Percentiles rank a stretch among this genome's conserved stretches.
These are phyloP conservation scores for Phyllosticta citriasiana DNA, from an alignment of 2,329 filamentous ascomycete genomes.

Conservation along the genomic window DNA sequence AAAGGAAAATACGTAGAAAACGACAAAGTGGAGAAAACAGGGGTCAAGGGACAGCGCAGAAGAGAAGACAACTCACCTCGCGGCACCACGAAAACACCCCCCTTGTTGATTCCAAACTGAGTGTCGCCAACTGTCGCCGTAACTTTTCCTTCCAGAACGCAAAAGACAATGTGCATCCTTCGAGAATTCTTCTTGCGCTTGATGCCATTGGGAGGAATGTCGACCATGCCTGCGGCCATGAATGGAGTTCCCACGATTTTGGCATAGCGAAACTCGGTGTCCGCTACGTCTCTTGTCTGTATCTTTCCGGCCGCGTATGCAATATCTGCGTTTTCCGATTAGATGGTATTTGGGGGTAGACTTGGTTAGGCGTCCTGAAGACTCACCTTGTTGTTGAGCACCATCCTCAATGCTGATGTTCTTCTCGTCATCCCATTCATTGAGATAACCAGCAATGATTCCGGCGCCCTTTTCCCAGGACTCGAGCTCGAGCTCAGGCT, in stretches of 20 bases:
- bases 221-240: constrained; percentile 82
- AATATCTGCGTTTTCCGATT: constrained; percentile 36
- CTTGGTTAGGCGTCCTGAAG: not conserved
- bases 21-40: not conserved
- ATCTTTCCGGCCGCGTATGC: constrained; percentile 50
- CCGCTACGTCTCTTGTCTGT: constrained; percentile 46
- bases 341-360: not conserved
- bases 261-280: constrained; percentile 72
- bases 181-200: constrained; percentile 88
- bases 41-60: not conserved
- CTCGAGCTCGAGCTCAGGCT: constrained; percentile 40
- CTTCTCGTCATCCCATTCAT: constrained; percentile 44
- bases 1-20: not conserved
- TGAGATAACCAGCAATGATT: constrained; percentile 52
- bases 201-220: constrained; percentile 69
- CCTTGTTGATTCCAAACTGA: constrained; percentile 72
- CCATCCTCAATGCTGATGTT: constrained; percentile 38
- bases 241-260: constrained; percentile 74
- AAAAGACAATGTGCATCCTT: constrained; percentile 96
- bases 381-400: constrained; percentile 41
- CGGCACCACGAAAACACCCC: constrained; percentile 89
- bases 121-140: constrained; percentile 67
- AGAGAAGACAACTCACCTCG: constrained; percentile 56
- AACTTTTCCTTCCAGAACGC: constrained; percentile 75
- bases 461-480: constrained; percentile 64